phyloP scores from a whole-genome alignment of 106 monocot species.

The Phalaenopsis equestris region DNA sequence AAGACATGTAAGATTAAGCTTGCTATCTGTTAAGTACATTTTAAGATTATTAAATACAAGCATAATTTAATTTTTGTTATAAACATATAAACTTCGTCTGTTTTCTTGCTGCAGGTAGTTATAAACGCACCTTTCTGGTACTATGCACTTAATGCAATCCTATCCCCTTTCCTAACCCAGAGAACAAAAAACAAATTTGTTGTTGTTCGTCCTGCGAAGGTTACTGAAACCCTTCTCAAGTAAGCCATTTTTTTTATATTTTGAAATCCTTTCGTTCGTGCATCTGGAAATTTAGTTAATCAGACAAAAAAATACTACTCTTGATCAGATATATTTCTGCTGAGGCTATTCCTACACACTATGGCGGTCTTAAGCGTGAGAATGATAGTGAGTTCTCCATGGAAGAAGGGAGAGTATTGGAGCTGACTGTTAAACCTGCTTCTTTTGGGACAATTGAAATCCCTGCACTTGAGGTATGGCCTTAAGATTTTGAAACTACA shows the following conservation, averaged over 20 bases:
- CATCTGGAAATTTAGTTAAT: not conserved
- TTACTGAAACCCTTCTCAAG: conserved; percentile 72
- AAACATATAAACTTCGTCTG: not conserved
- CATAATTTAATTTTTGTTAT: no score
- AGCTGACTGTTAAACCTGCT: conserved; percentile 31
- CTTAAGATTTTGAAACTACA: not conserved
- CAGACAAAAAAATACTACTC: not conserved
- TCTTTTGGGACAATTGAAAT: conserved; percentile 43
- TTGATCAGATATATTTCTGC: conserved; percentile 39
- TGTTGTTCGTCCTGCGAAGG: conserved; percentile 47
- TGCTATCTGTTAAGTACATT: no score
- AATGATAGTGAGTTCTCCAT: conserved; percentile 40
- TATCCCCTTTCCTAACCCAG: conserved; percentile 25
- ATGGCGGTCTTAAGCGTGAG: conserved; percentile 67
- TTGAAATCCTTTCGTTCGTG: not conserved
- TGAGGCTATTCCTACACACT: conserved; percentile 54
- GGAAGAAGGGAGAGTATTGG: conserved; percentile 22
- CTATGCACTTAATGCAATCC: conserved; percentile 35
- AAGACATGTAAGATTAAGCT: conserved; percentile 25
- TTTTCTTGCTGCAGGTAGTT: conserved; percentile 33
- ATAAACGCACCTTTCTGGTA: conserved; percentile 51
- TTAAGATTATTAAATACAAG: no score
- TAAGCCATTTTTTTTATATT: conserved; percentile 9
- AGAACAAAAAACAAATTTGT: conserved; percentile 52
- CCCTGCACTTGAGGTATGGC: conserved; percentile 35